phyloP scores from a whole-genome alignment of 441 rosid species.

The Pelargonium cotyledonis region DNA sequence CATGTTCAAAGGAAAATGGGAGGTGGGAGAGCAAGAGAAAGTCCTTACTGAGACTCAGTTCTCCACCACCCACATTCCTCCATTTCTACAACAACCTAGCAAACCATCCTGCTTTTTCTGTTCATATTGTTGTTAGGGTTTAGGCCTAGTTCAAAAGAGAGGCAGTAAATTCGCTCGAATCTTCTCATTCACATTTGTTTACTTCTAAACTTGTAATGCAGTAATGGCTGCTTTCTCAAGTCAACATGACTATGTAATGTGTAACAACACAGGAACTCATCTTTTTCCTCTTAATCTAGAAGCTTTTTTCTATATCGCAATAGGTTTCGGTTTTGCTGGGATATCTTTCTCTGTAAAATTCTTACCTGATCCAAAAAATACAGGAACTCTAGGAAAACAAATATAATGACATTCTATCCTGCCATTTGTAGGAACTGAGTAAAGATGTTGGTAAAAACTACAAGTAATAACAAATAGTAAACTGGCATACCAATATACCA shows the following conservation, averaged over 20 bases:
- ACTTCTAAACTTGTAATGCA: background rate
- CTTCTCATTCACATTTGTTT: constrained; percentile 19
- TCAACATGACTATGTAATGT: too few relatives aligned
- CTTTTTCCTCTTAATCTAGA: too few relatives aligned
- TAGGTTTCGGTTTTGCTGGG: too few relatives aligned
- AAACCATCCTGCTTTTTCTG: constrained; percentile 9
- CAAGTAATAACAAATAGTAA: background rate
- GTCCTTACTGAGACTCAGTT: constrained; percentile 7
- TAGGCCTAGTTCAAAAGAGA: constrained; percentile 14
- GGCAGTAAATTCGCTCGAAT: constrained; percentile 10
- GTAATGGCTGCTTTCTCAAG: too few relatives aligned
- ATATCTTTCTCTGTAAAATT: constrained; percentile 5
- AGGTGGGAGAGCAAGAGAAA: constrained; percentile 10
- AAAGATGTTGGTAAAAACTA: too few relatives aligned
- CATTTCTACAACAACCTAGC: constrained; percentile 8
- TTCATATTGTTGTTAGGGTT: constrained; percentile 14
- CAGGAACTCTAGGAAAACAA: constrained; percentile 12
- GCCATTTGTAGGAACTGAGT: background rate
- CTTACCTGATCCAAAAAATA: background rate
- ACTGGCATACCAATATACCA: background rate
- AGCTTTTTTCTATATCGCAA: too few relatives aligned
- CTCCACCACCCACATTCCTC: constrained; percentile 1
- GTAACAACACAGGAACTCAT: too few relatives aligned
- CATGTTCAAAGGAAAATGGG: constrained; percentile 5
- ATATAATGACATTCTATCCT: background rate